A percentile compares a stretch with the other conserved stretches of the same genome.
Evolutionary conservation across 140 eudicot genomes (phyloP).

Genomic region (Erigeron philadelphicus): DNA sequence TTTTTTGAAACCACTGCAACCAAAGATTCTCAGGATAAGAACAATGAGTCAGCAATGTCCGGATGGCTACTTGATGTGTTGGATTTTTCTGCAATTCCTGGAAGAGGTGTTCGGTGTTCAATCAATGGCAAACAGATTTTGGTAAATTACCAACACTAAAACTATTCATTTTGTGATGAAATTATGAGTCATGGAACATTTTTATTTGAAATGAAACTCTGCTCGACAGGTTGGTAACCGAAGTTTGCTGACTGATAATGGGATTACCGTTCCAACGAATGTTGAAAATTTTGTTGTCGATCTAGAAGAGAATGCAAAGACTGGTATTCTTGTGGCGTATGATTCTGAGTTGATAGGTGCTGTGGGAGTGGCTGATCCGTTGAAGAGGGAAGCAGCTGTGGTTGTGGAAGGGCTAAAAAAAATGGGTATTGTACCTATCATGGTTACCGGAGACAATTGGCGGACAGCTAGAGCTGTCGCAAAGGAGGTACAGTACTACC

Average conservation of each 20-base stretch:
- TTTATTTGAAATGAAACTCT: conserved; percentile 18
- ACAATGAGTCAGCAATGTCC: conserved; percentile 39
- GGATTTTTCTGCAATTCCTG: conserved; percentile 78
- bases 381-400: conserved; percentile 94
- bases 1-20: conserved; percentile 62
- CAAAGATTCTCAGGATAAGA: conserved; percentile 36
- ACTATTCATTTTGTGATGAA: background rate
- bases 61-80: conserved; percentile 83
- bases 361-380: conserved; percentile 86
- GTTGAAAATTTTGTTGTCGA: conserved; percentile 74
- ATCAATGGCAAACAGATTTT: conserved; percentile 57
- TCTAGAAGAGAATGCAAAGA: conserved; percentile 83
- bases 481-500: conserved; percentile 73
- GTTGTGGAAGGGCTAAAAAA: conserved; percentile 84
- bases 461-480: conserved; percentile 96
- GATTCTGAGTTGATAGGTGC: conserved; percentile 60
- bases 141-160: conserved; percentile 45
- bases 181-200: conserved; percentile 10
- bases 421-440: conserved; percentile 82
- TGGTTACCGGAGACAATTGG: conserved; percentile 99
- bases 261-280: conserved; percentile 42
- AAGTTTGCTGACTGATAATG: conserved; percentile 63
- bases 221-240: conserved; percentile 85
- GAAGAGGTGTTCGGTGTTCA: conserved; percentile 80
- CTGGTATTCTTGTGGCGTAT: conserved; percentile 79